A percentile compares a stretch with the other conserved stretches of the same genome.
phyloP scores from a whole-genome alignment of 768 basidiomycete genomes.

The Pleurotus citrinopileatus region DNA sequence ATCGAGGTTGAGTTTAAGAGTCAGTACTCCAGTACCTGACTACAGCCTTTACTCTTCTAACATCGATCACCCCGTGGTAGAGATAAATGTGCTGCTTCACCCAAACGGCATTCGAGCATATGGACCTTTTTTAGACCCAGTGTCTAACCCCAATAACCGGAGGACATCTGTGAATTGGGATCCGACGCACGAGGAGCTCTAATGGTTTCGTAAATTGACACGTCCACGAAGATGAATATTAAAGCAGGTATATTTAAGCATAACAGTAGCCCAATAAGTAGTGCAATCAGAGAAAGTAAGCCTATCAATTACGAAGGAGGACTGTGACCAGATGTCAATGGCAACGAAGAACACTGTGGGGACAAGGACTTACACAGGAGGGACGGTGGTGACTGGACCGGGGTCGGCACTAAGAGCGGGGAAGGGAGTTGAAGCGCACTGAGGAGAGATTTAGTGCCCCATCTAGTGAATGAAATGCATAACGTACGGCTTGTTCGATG shows the following conservation, averaged over 20 bases:
- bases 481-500: constrained; percentile 9
- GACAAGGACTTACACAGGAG: constrained; percentile 6
- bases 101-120: no score
- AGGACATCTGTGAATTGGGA: no score
- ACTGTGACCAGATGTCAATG: background rate
- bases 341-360: background rate
- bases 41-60: background rate
- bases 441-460: no score
- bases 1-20: background rate
- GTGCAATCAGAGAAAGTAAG: background rate
- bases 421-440: constrained; percentile 9
- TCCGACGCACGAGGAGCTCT: no score
- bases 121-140: no score
- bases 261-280: no score
- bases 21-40: no score
- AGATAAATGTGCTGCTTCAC: background rate
- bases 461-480: background rate
- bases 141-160: no score
- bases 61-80: background rate
- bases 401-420: constrained; percentile 7
- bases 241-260: no score
- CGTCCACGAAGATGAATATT: no score
- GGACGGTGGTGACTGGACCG: constrained; percentile 6
- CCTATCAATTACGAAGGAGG: constrained; percentile 5
- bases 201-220: no score